Percentiles rank a stretch among this genome's conserved stretches.
These are phyloP conservation scores for Lentinula lateritia DNA, from an alignment of 768 basidiomycete species.

Conservation along the genomic window DNA sequence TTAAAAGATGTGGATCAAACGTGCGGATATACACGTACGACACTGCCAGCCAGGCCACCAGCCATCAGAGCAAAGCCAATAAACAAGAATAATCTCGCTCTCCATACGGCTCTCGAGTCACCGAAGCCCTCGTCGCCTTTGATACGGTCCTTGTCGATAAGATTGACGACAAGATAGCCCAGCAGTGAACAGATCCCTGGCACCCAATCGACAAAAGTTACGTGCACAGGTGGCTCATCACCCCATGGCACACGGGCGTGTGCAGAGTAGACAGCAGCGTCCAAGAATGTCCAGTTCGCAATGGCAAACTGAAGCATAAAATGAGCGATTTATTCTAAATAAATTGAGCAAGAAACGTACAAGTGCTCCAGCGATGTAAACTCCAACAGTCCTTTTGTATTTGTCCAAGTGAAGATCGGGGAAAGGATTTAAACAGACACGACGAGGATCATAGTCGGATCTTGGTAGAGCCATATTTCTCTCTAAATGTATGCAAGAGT, in stretches of 20 bases:
- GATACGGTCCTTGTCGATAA: slow-evolving; percentile 92
- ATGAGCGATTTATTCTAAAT: neutral
- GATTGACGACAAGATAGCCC: slow-evolving; percentile 87
- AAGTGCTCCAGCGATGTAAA: slow-evolving; percentile 88
- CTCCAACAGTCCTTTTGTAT: slow-evolving; percentile 77
- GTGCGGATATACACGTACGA: slow-evolving; percentile 51
- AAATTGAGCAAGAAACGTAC: slow-evolving; percentile 44
- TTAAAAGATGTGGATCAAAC: neutral
- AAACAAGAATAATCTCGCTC: slow-evolving; percentile 86
- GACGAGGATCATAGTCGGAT: slow-evolving; percentile 60
- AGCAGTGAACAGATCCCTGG: slow-evolving; percentile 90
- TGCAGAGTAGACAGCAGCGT: slow-evolving; percentile 86
- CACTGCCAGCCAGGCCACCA: slow-evolving; percentile 93
- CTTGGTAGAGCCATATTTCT: slow-evolving; percentile 40
- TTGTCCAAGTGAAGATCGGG: slow-evolving; percentile 71
- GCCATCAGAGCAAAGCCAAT: slow-evolving; percentile 97
- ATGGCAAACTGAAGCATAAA: slow-evolving; percentile 71
- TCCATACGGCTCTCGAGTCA: slow-evolving; percentile 83
- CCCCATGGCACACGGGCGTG: slow-evolving; percentile 76
- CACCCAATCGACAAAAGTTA: slow-evolving; percentile 96
- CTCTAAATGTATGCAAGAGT: neutral
- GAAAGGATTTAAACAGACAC: slow-evolving; percentile 77
- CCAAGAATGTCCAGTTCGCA: slow-evolving; percentile 93
- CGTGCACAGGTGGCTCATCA: slow-evolving; percentile 54
- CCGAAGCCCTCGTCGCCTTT: slow-evolving; percentile 75